phyloP scores from a whole-genome alignment of 306 rosid species.

The peach (Prunus persica) region Prunus_persica_NCBIv2 NC_034014.1:25381001-25381500 shows the following conservation, averaged over 20 bases:
- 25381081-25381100: conserved; percentile 40
- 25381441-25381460: too few relatives aligned
- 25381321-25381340: background rate
- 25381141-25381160: background rate
- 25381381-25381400: background rate
- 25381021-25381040: conserved; percentile 32
- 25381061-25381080: conserved; percentile 43
- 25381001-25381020: conserved; percentile 22
- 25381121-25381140: background rate
- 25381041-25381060: conserved; percentile 20
- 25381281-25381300: background rate
- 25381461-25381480: too few relatives aligned
- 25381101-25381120: conserved; percentile 7
- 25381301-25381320: background rate
- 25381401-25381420: too few relatives aligned
- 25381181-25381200: background rate
- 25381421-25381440: too few relatives aligned
- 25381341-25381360: background rate
- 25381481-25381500: too few relatives aligned
- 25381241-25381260: background rate
- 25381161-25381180: background rate
- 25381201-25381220: conserved; percentile 9
- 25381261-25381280: background rate
- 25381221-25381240: background rate
- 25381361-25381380: background rate